phyloP scores from a whole-genome alignment of 345 rosid species.

The Rhizophora mangle region DNA sequence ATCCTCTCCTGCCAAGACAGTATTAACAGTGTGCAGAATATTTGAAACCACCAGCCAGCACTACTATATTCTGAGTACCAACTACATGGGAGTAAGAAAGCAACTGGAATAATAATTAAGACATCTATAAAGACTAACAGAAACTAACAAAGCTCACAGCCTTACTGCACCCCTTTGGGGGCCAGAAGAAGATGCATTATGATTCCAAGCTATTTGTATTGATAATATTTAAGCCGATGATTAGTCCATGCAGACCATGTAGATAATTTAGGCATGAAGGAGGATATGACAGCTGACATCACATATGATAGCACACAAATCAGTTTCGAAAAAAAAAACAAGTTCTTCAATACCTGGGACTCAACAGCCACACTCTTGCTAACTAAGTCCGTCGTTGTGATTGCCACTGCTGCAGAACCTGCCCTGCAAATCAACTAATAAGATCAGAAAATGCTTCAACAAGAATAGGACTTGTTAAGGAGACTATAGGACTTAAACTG shows the following conservation, averaged over 20 bases:
- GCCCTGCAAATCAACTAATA: slow-evolving; percentile 55
- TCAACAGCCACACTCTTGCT: slow-evolving; percentile 97
- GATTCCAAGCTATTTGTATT: background rate
- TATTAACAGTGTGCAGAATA: too few species aligned
- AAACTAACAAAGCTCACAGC: background rate
- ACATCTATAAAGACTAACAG: too few species aligned
- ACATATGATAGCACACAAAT: background rate
- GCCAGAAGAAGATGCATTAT: background rate
- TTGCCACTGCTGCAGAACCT: slow-evolving; percentile 92
- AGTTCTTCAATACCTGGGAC: slow-evolving; percentile 45
- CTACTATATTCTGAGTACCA: too few species aligned
- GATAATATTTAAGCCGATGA: background rate
- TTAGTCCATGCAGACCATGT: background rate
- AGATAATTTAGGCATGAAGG: background rate
- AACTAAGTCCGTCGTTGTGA: slow-evolving; percentile 93
- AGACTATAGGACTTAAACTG: background rate
- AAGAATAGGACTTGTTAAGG: background rate
- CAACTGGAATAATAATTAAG: too few species aligned
- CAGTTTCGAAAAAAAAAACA: background rate
- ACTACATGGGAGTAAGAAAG: too few species aligned
- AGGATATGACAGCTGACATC: background rate
- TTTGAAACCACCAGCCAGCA: too few species aligned
- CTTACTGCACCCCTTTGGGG: background rate
- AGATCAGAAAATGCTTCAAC: slow-evolving; percentile 18
- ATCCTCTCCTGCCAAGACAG: too few species aligned